Percentiles rank a stretch among this genome's conserved stretches.
phyloP scores from a whole-genome alignment of 2,329 filamentous ascomycete species.

The Albifimbria verrucaria region DNA sequence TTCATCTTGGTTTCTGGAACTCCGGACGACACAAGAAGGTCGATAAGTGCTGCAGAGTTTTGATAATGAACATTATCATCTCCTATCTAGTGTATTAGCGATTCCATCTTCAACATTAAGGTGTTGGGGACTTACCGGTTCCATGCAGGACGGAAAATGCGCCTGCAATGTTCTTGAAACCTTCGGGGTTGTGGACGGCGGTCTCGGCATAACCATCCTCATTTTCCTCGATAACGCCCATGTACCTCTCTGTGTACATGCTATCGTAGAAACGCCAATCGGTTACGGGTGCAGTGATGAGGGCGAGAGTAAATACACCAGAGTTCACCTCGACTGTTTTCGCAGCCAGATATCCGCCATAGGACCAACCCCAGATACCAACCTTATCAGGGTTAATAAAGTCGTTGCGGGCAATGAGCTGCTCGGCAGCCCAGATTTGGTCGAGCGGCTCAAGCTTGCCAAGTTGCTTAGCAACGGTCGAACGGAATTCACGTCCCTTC shows the following conservation, averaged over 20 bases:
- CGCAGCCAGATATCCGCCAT: slow-evolving; percentile 62
- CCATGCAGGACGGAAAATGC: slow-evolving; percentile 63
- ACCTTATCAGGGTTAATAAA: slow-evolving; percentile 59
- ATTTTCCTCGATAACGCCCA: slow-evolving; percentile 60
- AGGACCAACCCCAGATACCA: slow-evolving; percentile 68
- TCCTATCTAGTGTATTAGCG: slow-evolving; percentile 21
- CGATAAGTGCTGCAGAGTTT: slow-evolving; percentile 58
- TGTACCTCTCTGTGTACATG: slow-evolving; percentile 71
- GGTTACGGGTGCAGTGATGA: slow-evolving; percentile 63
- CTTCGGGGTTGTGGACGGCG: slow-evolving; percentile 53
- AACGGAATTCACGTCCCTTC: slow-evolving; percentile 61
- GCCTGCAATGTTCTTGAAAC: slow-evolving; percentile 61
- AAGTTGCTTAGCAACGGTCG: slow-evolving; percentile 54
- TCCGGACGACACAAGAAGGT: slow-evolving; percentile 56
- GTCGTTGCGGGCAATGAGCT: slow-evolving; percentile 44
- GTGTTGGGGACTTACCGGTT: slow-evolving; percentile 40
- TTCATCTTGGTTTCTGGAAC: slow-evolving; percentile 61
- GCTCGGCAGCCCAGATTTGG: slow-evolving; percentile 63
- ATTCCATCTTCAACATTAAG: background rate
- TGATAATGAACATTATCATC: slow-evolving; percentile 74
- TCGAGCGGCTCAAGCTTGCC: slow-evolving; percentile 63
- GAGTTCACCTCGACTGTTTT: slow-evolving; percentile 64
- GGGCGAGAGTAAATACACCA: slow-evolving; percentile 57
- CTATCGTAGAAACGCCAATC: slow-evolving; percentile 72
- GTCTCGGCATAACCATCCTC: slow-evolving; percentile 57